Evolutionary conservation across 345 rosid genomes (phyloP).

Genomic region (Microcos paniculata): DNA sequence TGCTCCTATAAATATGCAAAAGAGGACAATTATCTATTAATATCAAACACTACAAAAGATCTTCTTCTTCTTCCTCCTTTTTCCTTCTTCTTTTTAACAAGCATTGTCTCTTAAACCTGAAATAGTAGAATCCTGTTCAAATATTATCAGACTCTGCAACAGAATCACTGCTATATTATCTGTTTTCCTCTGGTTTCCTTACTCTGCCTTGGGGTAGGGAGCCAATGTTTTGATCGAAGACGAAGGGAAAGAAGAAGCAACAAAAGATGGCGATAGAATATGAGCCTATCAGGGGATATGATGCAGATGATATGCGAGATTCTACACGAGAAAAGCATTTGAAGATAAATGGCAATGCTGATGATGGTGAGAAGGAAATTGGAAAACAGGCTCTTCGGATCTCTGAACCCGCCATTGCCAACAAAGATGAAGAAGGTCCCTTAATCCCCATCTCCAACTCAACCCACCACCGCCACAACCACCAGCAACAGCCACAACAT

Average conservation of each 20-base stretch:
- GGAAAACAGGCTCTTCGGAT: slow-evolving; percentile 30
- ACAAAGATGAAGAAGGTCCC: slow-evolving; percentile 14
- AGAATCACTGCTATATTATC: too few species aligned
- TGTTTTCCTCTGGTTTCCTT: neutral
- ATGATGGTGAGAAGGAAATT: slow-evolving; percentile 18
- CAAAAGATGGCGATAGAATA: neutral
- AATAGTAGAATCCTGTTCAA: too few species aligned
- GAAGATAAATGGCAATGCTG: slow-evolving; percentile 6
- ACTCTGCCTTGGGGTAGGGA: neutral
- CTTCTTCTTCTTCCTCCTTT: too few species aligned
- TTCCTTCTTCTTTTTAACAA: too few species aligned
- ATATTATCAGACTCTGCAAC: too few species aligned
- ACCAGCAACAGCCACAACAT: neutral
- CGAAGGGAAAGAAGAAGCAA: neutral
- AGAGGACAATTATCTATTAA: neutral
- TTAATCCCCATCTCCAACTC: slow-evolving; percentile 17
- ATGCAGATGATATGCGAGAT: neutral
- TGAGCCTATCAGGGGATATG: neutral
- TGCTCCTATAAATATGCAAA: neutral
- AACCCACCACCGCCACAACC: neutral
- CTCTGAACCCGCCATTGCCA: slow-evolving; percentile 19
- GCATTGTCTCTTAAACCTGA: too few species aligned
- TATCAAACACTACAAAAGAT: neutral
- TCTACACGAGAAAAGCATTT: neutral
- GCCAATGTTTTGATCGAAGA: neutral